These are phyloP conservation scores for Fulvia fulva DNA, from an alignment of 2,329 filamentous ascomycete genomes.

Conservation along the genomic window DNA sequence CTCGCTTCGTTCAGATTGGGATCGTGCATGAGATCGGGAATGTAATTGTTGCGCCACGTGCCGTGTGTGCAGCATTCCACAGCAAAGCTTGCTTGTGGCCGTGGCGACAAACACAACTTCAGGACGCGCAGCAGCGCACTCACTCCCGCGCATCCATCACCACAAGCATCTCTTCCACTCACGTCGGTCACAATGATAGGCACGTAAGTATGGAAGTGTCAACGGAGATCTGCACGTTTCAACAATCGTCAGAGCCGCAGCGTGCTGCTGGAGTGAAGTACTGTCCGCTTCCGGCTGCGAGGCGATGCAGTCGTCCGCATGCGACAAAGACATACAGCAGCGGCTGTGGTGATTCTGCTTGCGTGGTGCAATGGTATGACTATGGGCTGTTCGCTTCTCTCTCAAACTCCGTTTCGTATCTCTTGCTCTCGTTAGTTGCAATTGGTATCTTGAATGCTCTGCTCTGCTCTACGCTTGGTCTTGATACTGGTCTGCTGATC, in stretches of 20 bases:
- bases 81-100: slow-evolving; percentile 6
- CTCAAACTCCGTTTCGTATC: not conserved
- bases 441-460: not conserved
- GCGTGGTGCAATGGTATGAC: slow-evolving; percentile 13
- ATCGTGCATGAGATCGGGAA: not conserved
- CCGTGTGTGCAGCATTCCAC: slow-evolving; percentile 9
- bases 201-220: not conserved
- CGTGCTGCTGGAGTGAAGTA: not conserved
- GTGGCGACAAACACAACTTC: slow-evolving; percentile 15
- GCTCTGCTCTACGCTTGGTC: not conserved
- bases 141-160: too few relatives aligned
- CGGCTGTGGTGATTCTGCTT: slow-evolving; percentile 18
- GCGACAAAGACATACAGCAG: slow-evolving; percentile 25
- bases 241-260: slow-evolving; percentile 21
- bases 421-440: too few relatives aligned
- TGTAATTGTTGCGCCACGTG: slow-evolving; percentile 19
- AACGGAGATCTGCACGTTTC: slow-evolving; percentile 1
- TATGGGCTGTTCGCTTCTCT: not conserved
- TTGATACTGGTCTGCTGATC: not conserved
- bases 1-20: too few relatives aligned
- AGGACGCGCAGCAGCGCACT: too few relatives aligned
- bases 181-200: not conserved
- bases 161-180: not conserved
- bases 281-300: slow-evolving; percentile 11
- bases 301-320: slow-evolving; percentile 16